Evolutionary conservation across 345 rosid genomes (phyloP).

Genomic region (Eutrema heterophyllum): DNA sequence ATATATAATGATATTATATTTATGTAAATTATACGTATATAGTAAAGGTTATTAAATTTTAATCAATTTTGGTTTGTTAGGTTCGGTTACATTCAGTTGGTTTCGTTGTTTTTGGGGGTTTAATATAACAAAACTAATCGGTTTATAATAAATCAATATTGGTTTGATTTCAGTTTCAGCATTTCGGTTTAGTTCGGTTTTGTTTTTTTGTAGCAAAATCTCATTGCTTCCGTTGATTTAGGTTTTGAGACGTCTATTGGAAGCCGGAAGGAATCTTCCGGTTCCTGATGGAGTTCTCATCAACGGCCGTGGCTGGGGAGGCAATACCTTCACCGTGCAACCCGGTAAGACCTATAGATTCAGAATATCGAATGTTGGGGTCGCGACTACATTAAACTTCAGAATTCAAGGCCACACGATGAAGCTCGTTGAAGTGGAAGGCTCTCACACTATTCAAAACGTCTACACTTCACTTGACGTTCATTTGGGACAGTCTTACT

Average conservation of each 20-base stretch:
- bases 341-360: constrained; percentile 85
- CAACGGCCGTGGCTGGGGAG: constrained; percentile 87
- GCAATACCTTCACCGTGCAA: constrained; percentile 67
- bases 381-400: constrained; percentile 64
- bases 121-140: neutral
- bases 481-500: constrained; percentile 88
- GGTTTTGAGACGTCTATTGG: constrained; percentile 54
- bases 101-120: neutral
- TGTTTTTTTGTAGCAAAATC: neutral
- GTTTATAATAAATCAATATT: neutral
- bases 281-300: constrained; percentile 81
- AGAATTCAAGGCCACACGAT: constrained; percentile 80
- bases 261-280: constrained; percentile 61
- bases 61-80: neutral
- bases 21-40: no score
- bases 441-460: constrained; percentile 83
- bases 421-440: constrained; percentile 90
- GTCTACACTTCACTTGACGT: constrained; percentile 62
- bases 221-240: constrained; percentile 4
- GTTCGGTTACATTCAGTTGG: neutral
- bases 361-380: constrained; percentile 85
- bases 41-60: no score
- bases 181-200: neutral
- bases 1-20: no score
- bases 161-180: neutral